Percentiles rank a stretch among this genome's conserved stretches.
Evolutionary conservation across 2,329 filamentous ascomycete genomes (phyloP).

Genomic region (Nemania diffusa): DNA sequence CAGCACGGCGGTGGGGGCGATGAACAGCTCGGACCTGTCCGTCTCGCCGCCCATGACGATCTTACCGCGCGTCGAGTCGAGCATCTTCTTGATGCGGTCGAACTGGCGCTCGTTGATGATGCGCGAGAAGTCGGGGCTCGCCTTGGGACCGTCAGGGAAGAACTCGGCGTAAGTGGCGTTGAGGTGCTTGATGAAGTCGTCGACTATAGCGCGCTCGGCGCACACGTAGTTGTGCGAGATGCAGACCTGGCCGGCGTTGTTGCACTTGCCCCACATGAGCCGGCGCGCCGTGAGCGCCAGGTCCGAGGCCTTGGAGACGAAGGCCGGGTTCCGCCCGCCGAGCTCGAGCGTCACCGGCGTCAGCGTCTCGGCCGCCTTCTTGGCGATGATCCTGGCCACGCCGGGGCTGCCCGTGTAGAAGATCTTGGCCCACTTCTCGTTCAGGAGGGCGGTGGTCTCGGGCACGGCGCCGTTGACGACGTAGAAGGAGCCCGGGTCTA

Average conservation of each 20-base stretch:
- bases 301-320: constrained; percentile 86
- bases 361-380: constrained; percentile 88
- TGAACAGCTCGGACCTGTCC: constrained; percentile 82
- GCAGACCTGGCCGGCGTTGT: constrained; percentile 92
- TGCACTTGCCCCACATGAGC: constrained; percentile 86
- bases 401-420: constrained; percentile 87
- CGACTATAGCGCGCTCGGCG: constrained; percentile 78
- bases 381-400: constrained; percentile 87
- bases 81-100: constrained; percentile 85
- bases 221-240: constrained; percentile 93
- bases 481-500: constrained; percentile 81
- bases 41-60: constrained; percentile 87
- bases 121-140: constrained; percentile 80
- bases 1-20: constrained; percentile 92
- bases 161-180: constrained; percentile 78
- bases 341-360: constrained; percentile 92
- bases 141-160: constrained; percentile 83
- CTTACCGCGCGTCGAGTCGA: constrained; percentile 84
- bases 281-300: constrained; percentile 82
- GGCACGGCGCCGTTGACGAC: constrained; percentile 83
- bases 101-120: constrained; percentile 87
- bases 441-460: constrained; percentile 83
- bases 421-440: constrained; percentile 97
- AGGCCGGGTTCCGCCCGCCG: constrained; percentile 90
- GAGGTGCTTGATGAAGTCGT: constrained; percentile 78